Evolutionary conservation across 345 rosid species (phyloP).

Genomic region (Psidium friedrichsthalianum): DNA sequence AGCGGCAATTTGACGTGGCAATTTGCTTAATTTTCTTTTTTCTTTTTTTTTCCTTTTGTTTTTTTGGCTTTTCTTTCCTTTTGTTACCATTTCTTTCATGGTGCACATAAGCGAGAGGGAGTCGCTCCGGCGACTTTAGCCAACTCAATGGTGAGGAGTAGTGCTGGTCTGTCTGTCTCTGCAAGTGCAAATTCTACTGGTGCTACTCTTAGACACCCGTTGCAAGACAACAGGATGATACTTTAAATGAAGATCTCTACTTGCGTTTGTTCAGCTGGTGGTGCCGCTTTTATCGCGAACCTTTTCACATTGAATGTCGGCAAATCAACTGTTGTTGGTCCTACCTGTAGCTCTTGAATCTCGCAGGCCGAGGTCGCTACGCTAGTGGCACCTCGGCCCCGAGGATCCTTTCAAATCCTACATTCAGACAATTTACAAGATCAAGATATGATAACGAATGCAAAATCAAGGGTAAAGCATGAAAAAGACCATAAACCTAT

Average conservation of each 20-base stretch:
- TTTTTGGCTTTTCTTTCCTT: too few species aligned
- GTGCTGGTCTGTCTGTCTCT: too few species aligned
- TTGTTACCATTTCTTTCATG: not conserved
- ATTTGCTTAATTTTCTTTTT: too few species aligned
- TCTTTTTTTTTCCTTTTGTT: too few species aligned
- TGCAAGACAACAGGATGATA: accelerated
- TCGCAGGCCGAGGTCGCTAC: not conserved
- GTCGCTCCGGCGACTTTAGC: too few species aligned
- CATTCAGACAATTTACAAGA: not conserved
- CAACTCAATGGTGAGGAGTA: not conserved
- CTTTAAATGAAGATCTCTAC: not conserved
- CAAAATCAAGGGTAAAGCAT: not conserved
- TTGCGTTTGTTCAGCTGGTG: not conserved
- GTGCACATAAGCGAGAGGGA: too few species aligned
- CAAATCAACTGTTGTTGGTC: not conserved
- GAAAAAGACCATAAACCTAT: too few species aligned
- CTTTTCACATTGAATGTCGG: not conserved
- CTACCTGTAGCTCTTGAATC: not conserved
- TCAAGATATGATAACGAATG: not conserved
- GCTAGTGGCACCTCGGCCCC: not conserved
- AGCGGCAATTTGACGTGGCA: not conserved
- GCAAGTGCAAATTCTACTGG: too few species aligned
- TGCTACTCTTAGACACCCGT: not conserved
- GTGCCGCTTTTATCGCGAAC: not conserved
- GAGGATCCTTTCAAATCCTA: not conserved